phyloP scores from a whole-genome alignment of 768 basidiomycete genomes.

The Crepidotus variabilis region DNA sequence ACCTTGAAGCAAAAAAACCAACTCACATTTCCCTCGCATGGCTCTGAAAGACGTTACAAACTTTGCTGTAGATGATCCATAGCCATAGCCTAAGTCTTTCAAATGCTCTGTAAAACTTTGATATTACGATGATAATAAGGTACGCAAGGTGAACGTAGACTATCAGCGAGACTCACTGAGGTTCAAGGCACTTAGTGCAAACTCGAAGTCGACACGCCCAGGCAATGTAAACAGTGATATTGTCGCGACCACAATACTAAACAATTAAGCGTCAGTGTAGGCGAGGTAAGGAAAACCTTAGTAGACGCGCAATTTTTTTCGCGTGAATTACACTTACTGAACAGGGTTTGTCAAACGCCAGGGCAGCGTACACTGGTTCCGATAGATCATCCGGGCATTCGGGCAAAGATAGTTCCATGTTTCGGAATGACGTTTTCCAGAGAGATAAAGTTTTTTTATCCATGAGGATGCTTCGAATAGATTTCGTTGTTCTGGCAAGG shows the following conservation, averaged over 20 bases:
- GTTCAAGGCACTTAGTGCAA: conserved; percentile 2
- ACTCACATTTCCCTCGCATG: not conserved
- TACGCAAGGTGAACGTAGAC: not conserved
- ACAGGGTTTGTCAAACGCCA: conserved; percentile 1
- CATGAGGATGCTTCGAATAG: not conserved
- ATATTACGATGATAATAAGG: too few relatives aligned
- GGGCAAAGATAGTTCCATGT: not conserved
- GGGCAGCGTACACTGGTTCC: conserved; percentile 2
- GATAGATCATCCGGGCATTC: conserved; percentile 1
- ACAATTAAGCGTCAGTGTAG: not conserved
- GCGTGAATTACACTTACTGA: not conserved
- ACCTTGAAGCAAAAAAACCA: too few relatives aligned
- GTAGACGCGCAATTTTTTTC: too few relatives aligned
- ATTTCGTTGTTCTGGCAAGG: conserved; percentile 1
- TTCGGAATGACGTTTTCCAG: conserved; percentile 1
- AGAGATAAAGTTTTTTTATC: not conserved
- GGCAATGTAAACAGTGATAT: not conserved
- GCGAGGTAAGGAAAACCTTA: not conserved
- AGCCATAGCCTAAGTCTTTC: not conserved
- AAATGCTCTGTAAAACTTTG: not conserved
- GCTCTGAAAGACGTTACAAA: not conserved
- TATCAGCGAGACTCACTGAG: not conserved
- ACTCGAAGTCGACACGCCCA: conserved; percentile 1
- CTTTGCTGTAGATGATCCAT: not conserved
- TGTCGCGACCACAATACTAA: not conserved